phyloP scores from a whole-genome alignment of 2,329 filamentous ascomycete genomes.

The Pseudocercospora vitis region DNA sequence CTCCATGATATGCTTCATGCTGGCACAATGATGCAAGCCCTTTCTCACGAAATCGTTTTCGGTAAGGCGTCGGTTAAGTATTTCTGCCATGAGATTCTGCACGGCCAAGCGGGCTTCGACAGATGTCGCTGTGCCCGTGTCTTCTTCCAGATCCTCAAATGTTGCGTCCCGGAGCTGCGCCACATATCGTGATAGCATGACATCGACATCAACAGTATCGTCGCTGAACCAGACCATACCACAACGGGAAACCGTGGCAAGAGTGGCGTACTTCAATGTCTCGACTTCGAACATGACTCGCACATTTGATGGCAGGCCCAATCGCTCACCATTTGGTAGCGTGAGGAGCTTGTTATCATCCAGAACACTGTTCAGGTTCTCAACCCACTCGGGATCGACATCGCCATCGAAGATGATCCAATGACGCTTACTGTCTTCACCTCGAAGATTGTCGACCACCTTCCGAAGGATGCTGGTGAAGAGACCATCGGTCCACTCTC shows the following conservation, averaged over 20 bases:
- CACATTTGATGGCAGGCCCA: conserved; percentile 90
- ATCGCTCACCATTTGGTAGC: conserved; percentile 93
- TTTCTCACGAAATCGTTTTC: conserved; percentile 78
- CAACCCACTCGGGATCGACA: conserved; percentile 98
- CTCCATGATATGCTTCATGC: conserved; percentile 96
- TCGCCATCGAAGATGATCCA: conserved; percentile 99
- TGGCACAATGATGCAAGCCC: conserved; percentile 71
- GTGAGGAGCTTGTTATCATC: conserved; percentile 99
- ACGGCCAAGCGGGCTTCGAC: conserved; percentile 63
- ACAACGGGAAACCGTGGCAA: conserved; percentile 98
- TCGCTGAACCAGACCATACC: conserved; percentile 99
- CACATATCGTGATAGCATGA: conserved; percentile 92
- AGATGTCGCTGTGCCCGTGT: conserved; percentile 68
- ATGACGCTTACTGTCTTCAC: conserved; percentile 93
- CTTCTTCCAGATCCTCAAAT: conserved; percentile 95
- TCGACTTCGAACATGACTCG: conserved; percentile 99
- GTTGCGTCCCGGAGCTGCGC: conserved; percentile 76
- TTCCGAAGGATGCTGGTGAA: conserved; percentile 98
- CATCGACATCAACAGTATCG: conserved; percentile 86
- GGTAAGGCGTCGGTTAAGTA: conserved; percentile 73
- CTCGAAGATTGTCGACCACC: conserved; percentile 97
- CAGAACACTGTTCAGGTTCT: conserved; percentile 98
- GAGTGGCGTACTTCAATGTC: conserved; percentile 92
- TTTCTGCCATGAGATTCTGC: conserved; percentile 75
- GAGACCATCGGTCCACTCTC: conserved; percentile 97